These are phyloP conservation scores for Alternaria hordeiaustralica DNA, from an alignment of 2,329 filamentous ascomycete genomes.

Conservation along the genomic window DNA sequence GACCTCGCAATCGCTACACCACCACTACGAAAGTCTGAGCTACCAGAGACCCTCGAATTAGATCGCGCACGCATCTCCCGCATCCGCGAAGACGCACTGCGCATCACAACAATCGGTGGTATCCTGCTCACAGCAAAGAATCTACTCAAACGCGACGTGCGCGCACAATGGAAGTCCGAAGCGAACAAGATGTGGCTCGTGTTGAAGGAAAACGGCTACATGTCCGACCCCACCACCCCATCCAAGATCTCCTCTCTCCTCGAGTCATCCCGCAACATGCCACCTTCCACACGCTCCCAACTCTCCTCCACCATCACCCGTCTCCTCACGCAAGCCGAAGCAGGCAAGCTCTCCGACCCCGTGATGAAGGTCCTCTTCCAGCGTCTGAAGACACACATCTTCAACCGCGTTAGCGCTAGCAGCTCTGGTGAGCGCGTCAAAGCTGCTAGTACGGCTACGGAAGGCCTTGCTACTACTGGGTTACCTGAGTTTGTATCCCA, in stretches of 20 bases:
- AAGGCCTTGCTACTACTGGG: constrained; percentile 72
- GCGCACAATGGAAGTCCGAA: constrained; percentile 77
- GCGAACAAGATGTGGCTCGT: constrained; percentile 73
- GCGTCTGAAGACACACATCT: constrained; percentile 70
- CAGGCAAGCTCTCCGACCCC: constrained; percentile 62
- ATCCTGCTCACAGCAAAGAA: constrained; percentile 84
- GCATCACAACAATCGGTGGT: constrained; percentile 75
- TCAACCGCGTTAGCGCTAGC: constrained; percentile 67
- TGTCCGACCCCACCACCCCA: constrained; percentile 58
- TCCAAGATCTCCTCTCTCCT: constrained; percentile 56
- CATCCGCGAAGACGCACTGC: constrained; percentile 64
- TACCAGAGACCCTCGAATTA: constrained; percentile 77
- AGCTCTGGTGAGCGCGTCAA: constrained; percentile 74
- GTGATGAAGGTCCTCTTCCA: constrained; percentile 72
- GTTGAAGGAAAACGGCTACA: constrained; percentile 66
- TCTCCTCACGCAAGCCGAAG: constrained; percentile 61
- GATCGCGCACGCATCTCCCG: constrained; percentile 69
- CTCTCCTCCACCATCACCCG: constrained; percentile 52
- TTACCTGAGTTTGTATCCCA: constrained; percentile 75
- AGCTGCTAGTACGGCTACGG: constrained; percentile 71
- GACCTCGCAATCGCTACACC: constrained; percentile 75
- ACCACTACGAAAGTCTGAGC: constrained; percentile 59
- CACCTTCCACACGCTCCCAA: constrained; percentile 53
- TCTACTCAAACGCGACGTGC: constrained; percentile 79
- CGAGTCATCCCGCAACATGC: constrained; percentile 59